Evolutionary conservation across 495 filamentous ascomycete species (phyloP), one percentile per base, ranked within the genome.

Genomic region (Astrocystis sublimbata): DNA sequence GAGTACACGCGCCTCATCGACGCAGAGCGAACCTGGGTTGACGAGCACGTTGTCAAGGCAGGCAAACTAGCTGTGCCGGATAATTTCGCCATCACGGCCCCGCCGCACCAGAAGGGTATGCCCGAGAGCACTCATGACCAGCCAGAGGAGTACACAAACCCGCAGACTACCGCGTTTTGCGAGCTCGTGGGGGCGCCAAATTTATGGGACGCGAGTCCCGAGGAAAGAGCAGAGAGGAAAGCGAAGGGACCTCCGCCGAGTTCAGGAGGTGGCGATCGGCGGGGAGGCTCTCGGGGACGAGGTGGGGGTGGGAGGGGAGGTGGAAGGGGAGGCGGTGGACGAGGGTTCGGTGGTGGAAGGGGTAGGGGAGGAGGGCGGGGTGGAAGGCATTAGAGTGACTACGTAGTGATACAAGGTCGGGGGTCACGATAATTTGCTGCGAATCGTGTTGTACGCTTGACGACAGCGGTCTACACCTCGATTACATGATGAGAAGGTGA

Each of bases 161-260:
- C 87, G 4, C 93, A 97, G 74, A 97, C 91, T 8, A 73, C 73
- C 6, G 69, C 73, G 17, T 98, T 94, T 73, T 97, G 94, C 71
- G 78, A 85, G 54, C 71, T 97, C 58, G 47, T 97, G 1, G 85
- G 85, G 3, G 90, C 97, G 38, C 77, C 81, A 30, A 93, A 98
- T 73, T 80, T 84, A 41, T 96, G 96, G 77, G 77, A 85, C 62
- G 78, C 87, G 0, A 86, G 71, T 2, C 86, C 90, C 7, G 89
- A 89, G 64, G 90, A 93, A 66, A 83, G 84, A 57, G 71, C 74
- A 31, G 78, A 75, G 60, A 81, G 87, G 63, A 77, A 78, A 73
- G 71, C 41, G 50, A 66, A 52, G 54, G 81, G 79, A 9, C 77
- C 76, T 23, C 59, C 68, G 46, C 61, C 59, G 40, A 65, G 68